Conservation (phyloP, 2,329 filamentous ascomycete species). For the Biscogniauxia mediterranea region DNA sequence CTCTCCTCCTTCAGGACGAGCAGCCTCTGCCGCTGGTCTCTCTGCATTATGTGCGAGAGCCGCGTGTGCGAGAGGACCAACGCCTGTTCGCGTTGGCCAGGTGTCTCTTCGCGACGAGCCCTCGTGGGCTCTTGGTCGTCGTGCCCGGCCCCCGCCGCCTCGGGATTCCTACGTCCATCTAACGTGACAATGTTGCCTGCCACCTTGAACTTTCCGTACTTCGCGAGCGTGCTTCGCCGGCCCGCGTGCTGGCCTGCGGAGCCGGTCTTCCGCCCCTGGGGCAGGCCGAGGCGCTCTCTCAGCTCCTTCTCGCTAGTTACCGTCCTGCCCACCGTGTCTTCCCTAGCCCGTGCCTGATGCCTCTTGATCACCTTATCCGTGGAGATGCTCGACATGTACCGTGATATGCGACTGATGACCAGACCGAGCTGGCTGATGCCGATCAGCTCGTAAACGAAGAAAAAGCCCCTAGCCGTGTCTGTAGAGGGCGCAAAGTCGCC, state of each 20-base stretch:
- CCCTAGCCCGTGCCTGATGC: slow-evolving; percentile 6
- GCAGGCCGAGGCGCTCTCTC: slow-evolving; percentile 4
- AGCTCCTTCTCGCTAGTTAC: slow-evolving; percentile 8
- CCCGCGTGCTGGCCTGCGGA: neutral
- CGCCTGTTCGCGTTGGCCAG: neutral
- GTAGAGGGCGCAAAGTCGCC: slow-evolving; percentile 4
- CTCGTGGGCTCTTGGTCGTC: neutral
- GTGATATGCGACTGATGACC: slow-evolving; percentile 11
- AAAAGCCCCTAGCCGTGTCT: slow-evolving; percentile 2
- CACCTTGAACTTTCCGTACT: slow-evolving; percentile 6
- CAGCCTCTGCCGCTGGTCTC: slow-evolving; percentile 1
- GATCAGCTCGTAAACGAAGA: slow-evolving; percentile 10
- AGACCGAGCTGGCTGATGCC: slow-evolving; percentile 10
- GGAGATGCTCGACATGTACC: slow-evolving; percentile 7
- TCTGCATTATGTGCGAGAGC: neutral
- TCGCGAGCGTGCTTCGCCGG: slow-evolving; percentile 1
- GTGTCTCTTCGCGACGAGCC: neutral
- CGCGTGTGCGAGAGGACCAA: neutral
- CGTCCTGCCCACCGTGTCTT: slow-evolving; percentile 4
- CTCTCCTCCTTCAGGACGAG: slow-evolving; percentile 7
- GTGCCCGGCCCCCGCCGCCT: neutral
- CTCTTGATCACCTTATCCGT: slow-evolving; percentile 8
- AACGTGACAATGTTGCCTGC: slow-evolving; percentile 5
- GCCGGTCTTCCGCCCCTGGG: neutral
- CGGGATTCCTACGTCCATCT: neutral